Base-by-base conservation (phyloP, 345 rosid genomes). In the Isatis tinctoria region DNA sequence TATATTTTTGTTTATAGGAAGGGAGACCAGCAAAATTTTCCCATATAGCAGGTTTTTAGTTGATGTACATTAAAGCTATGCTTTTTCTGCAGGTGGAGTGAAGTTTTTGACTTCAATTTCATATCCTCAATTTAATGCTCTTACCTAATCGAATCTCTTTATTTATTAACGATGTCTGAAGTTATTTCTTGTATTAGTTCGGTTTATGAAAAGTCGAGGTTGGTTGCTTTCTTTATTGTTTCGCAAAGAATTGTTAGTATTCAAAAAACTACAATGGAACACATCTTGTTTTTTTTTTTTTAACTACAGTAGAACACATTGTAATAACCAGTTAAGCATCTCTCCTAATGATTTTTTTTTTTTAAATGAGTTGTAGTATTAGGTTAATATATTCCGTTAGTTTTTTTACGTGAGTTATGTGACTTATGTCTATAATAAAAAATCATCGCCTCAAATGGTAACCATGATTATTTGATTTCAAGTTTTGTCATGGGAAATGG, bases 111-210 rank as follows among this genome's bases (percentile, higher is more conserved):
- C 66, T 68, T 62, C 58, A 61, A 12, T 52, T 75, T 69, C 69
- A 61, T 39, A 60, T 60, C 64, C 54, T 43, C 41, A 54, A 70
- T 69, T 76, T 6, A 70, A 65, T 70, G 75, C 60, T 6, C 22
- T 62, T 70, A 76, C 75, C 71, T 54, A 76, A 76, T 70, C 20
- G 10, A 75, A 54, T 9, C 30, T 49, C 60, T 76, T 54, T 45
- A 58, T 58, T 57, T 58, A 74, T 26, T 26, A 48, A 59, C 61
- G 57, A 45, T 18, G 33, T 48, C 47, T 2, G 2, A 24, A 16
- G 49, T 8, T 10, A 11, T 30, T 45, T 51, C 61, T 30, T 67
- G 67, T 75, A 60, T 40, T 41, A 52, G 63, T 33, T 45, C 49
- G 64, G 37, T 69, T 68, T 75, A 52, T 67, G 63, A 60, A 60